These are phyloP conservation scores for Pestalotiopsis sp. DNA, from an alignment of 2,329 filamentous ascomycete genomes.

Conservation along the genomic window DNA sequence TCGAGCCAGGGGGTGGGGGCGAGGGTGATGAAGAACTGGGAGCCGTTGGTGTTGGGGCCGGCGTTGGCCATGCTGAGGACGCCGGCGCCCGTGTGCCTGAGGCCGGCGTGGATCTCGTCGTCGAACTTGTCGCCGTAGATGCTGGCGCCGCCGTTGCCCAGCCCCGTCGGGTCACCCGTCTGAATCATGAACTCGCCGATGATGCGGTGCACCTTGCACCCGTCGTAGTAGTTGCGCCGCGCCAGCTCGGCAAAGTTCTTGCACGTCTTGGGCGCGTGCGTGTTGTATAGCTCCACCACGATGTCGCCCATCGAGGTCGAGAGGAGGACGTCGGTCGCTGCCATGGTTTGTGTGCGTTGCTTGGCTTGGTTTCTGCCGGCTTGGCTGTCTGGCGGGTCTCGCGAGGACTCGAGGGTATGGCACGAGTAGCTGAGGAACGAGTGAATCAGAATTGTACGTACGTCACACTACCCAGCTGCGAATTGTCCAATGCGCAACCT, in stretches of 20 bases:
- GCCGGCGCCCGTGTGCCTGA: conserved; percentile 85
- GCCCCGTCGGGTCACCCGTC: conserved; percentile 91
- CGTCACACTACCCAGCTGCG: no score
- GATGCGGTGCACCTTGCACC: conserved; percentile 86
- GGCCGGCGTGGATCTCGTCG: conserved; percentile 77
- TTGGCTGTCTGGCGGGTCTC: neutral
- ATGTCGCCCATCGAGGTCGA: conserved; percentile 89
- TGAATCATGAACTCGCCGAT: conserved; percentile 98
- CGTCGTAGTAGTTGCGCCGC: conserved; percentile 84
- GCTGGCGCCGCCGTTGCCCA: conserved; percentile 82
- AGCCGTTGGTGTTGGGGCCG: conserved; percentile 90
- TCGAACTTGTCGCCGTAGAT: conserved; percentile 95
- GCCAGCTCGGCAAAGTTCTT: conserved; percentile 84
- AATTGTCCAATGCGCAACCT: no score
- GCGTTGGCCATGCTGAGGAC: conserved; percentile 97
- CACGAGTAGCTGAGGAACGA: no score
- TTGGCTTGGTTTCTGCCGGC: neutral
- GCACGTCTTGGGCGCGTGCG: conserved; percentile 88
- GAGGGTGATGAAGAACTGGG: conserved; percentile 94
- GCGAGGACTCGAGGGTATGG: no score
- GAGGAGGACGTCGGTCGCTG: conserved; percentile 71
- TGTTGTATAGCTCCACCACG: conserved; percentile 84
- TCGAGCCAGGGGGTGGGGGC: conserved; percentile 96
- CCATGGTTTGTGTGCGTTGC: conserved; percentile 52
- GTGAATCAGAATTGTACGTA: no score